phyloP scores from a whole-genome alignment of 495 filamentous ascomycete species.

The Trichoderma reesei region DNA sequence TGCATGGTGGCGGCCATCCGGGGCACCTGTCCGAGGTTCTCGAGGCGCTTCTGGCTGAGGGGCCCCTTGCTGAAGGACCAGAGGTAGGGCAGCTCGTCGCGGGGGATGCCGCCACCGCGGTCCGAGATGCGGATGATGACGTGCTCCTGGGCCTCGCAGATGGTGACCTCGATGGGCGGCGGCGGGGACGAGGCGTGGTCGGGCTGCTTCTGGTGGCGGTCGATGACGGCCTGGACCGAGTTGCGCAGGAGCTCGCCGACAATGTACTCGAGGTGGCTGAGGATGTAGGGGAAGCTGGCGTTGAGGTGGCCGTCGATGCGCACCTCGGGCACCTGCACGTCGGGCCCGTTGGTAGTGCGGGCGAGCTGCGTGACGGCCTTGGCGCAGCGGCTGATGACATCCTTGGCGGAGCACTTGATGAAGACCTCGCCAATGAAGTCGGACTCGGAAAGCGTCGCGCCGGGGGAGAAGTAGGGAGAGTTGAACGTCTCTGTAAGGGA shows the following conservation, averaged over 20 bases:
- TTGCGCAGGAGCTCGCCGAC: conserved; percentile 92
- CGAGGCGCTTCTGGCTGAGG: conserved; percentile 57
- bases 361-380: conserved; percentile 60
- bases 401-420: conserved; percentile 82
- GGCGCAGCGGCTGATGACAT: conserved; percentile 78
- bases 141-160: conserved; percentile 91
- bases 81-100: conserved; percentile 74
- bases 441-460: conserved; percentile 60
- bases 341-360: conserved; percentile 57
- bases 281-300: conserved; percentile 91
- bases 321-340: conserved; percentile 65
- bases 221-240: conserved; percentile 83
- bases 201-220: conserved; percentile 37
- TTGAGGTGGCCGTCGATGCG: conserved; percentile 76
- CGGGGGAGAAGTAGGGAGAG: conserved; percentile 82
- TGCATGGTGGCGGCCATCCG: conserved; percentile 93
- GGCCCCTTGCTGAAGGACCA: conserved; percentile 96
- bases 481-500: conserved; percentile 95
- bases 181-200: conserved; percentile 32
- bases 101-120: conserved; percentile 83
- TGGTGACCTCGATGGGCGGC: conserved; percentile 82
- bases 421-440: conserved; percentile 96
- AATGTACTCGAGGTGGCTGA: conserved; percentile 94
- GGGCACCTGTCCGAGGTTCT: conserved; percentile 79
- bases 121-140: conserved; percentile 95